Evolutionary conservation across 169 alveolate species (phyloP), one percentile per base, ranked within the genome.

Genomic region (Eimeria sp.): DNA sequence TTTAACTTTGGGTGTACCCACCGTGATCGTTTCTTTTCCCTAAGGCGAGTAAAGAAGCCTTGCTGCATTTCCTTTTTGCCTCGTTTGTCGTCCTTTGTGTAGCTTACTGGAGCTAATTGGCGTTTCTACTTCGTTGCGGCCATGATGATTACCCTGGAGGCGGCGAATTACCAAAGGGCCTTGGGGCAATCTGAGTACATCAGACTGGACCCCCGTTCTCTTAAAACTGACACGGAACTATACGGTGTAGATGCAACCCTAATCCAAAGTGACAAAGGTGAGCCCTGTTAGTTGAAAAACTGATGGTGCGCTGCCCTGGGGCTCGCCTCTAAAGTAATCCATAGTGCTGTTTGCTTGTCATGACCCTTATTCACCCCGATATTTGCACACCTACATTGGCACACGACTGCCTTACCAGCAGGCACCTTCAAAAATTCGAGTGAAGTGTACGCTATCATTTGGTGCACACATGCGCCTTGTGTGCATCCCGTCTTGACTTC

Each of bases 91-190:
- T 49, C 40, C 68, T 27, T 16, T 80, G 18, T 85, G 49, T 33
- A 87, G 93, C 80, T 87, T 11, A 64, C 93, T 37, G 93, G 93
- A 25, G 82, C 76, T 43, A 64, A 87, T 46, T 87, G 78, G 93
- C 93, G 93, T 20, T 87, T 87, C 25, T 87, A 87, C 64, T 87
- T 87, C 66, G 52, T 87, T 60, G 93, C 93, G 58, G 93, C 93
- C 93, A 60, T 87, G 66, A 87, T 87, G 93, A 87, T 52, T 64
- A 87, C 93, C 66, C 64, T 87, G 93, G 93, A 87, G 54, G 93
- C 93, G 23, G 93, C 93, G 46, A 87, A 64, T 52, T 87, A 62
- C 83, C 93, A 64, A 43, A 87, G 93, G 83, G 93, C 93, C 6
- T 37, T 87, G 68, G 93, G 93, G 8, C 93, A 87, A 64, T 87